phyloP scores from a whole-genome alignment of 2,329 filamentous ascomycete genomes.

The Verticillium nubilum region DNA sequence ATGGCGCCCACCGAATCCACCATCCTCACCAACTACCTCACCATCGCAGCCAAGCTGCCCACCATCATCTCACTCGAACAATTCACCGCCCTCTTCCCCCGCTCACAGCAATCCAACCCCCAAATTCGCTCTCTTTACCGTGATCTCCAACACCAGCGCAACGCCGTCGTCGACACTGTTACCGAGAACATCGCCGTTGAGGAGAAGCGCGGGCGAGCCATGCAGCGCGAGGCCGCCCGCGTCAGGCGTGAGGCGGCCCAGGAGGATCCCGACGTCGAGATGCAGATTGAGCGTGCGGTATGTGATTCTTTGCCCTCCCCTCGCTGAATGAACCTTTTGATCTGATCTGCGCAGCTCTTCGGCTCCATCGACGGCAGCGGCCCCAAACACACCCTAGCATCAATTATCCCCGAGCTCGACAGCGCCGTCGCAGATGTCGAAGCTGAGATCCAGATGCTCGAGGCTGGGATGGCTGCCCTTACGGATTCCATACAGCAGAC shows the following conservation, averaged over 20 bases:
- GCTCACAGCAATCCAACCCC: constrained; percentile 56
- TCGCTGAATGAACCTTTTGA: constrained; percentile 8
- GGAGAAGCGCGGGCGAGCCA: constrained; percentile 51
- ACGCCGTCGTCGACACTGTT: constrained; percentile 62
- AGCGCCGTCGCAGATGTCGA: constrained; percentile 61
- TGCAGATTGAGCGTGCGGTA: constrained; percentile 57
- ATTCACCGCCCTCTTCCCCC: constrained; percentile 74
- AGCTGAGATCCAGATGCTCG: constrained; percentile 59
- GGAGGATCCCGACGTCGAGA: constrained; percentile 56
- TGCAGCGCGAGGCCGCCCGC: constrained; percentile 52
- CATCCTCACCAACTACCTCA: constrained; percentile 73
- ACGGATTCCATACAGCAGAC: constrained; percentile 58
- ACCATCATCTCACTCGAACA: constrained; percentile 67
- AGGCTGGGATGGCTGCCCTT: constrained; percentile 57
- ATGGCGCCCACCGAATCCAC: constrained; percentile 72
- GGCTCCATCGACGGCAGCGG: constrained; percentile 41
- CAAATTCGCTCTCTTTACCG: constrained; percentile 69
- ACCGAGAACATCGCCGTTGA: constrained; percentile 61
- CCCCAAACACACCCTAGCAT: constrained; percentile 53
- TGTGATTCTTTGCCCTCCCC: constrained; percentile 12
- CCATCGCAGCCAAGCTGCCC: constrained; percentile 69
- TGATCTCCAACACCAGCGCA: constrained; percentile 71
- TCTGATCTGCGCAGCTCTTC: constrained; percentile 45
- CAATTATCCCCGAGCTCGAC: constrained; percentile 65
- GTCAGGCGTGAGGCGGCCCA: constrained; percentile 45